Conservation (phyloP, 176 grass and related monocot genomes). For the Chloris gayana region DNA sequence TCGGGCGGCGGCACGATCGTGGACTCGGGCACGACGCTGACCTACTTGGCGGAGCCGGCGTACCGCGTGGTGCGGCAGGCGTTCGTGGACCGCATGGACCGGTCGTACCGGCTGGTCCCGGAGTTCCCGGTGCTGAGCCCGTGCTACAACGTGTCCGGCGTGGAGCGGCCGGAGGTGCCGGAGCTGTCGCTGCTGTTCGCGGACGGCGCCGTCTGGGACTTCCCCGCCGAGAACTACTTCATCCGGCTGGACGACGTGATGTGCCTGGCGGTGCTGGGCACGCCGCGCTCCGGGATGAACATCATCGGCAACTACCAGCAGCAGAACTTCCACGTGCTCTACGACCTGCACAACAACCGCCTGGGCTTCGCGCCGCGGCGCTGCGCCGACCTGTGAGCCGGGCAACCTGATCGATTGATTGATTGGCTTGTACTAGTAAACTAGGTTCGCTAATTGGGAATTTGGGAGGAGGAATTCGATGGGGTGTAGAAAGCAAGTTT, state of each 20-base stretch:
- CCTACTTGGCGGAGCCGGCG: conserved; percentile 85
- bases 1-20: conserved; percentile 73
- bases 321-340: conserved; percentile 92
- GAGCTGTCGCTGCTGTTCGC: conserved; percentile 64
- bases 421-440: neutral
- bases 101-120: conserved; percentile 48
- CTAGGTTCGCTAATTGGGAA: conserved; percentile 21
- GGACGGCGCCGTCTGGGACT: conserved; percentile 83
- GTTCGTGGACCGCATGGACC: conserved; percentile 51
- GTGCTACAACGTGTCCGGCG: conserved; percentile 86
- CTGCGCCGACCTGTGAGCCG: conserved; percentile 74
- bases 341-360: conserved; percentile 64
- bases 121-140: conserved; percentile 77
- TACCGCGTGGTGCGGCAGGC: conserved; percentile 68
- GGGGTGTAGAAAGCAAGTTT: conserved; percentile 19
- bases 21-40: conserved; percentile 95
- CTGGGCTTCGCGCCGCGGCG: conserved; percentile 78
- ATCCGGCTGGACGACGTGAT: conserved; percentile 76
- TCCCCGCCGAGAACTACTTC: conserved; percentile 94
- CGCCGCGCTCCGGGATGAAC: conserved; percentile 55
- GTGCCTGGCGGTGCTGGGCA: conserved; percentile 80
- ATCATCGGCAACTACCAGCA: conserved; percentile 97
- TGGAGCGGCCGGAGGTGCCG: conserved; percentile 67
- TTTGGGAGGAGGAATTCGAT: no score
- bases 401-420: no score